Evolutionary conservation across 2,329 filamentous ascomycete species (phyloP), one percentile per base, ranked within the genome.

Genomic region (Paraphoma sp.): DNA sequence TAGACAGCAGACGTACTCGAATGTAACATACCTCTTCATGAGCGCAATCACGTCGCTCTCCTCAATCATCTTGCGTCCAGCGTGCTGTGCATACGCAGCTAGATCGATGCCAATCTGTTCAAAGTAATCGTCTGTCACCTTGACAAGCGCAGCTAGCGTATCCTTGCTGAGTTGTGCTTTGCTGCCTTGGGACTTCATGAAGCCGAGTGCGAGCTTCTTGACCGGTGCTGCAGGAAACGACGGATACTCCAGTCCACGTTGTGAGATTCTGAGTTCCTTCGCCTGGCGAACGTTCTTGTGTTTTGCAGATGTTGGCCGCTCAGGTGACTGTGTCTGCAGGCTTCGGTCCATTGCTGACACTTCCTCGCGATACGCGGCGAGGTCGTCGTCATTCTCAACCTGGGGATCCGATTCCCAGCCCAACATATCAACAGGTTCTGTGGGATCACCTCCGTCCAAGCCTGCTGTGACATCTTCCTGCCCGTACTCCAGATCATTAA

Each of bases 51-150:
- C 87, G 74, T 97, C 93, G 65, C 85, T 89, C 74, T 95, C 91
- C 67, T 96, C 91, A 64, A 97, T 92, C 2, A 88, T 92, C 76
- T 90, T 95, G 31, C 93, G 86, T 31, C 90, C 89, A 5, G 90
- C 92, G 75, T 97, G 93, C 58, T 87, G 83, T 16, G 93, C 90
- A 74, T 93, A 97, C 2, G 88, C 89, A 11, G 86, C 86, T 52
- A 97, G 78, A 71, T 96, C 92, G 57, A 93, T 90, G 46, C 90
- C 87, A 2, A 91, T 81, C 75, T 97, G 93, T 77, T 96, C 92
- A 73, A 97, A 96, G 76, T 93, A 97, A 89, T 92, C 95, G 59
- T 96, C 91, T 2, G 91, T 91, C 0, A 92, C 91, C 72, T 92
- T 89, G 68, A 89, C 87, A 51, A 97, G 86, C 4, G 89, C 89